phyloP scores from a whole-genome alignment of 2,329 filamentous ascomycete species.

The Scorias spongiosa region DNA sequence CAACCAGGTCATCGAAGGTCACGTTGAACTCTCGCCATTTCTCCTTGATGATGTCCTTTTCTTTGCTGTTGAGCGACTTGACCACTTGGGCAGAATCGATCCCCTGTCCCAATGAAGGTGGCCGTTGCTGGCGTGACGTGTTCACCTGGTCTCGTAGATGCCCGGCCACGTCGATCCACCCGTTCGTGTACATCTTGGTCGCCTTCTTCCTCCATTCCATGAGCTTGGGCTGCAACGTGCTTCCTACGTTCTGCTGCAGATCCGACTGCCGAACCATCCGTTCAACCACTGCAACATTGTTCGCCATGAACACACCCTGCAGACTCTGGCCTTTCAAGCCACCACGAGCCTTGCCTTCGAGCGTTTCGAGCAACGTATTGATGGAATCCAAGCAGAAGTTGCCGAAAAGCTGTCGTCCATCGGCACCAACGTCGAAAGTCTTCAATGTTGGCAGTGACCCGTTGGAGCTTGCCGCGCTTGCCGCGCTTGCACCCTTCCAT shows the following conservation, averaged over 20 bases:
- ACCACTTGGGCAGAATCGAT: conserved; percentile 71
- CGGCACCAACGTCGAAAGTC: conserved; percentile 75
- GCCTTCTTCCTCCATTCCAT: conserved; percentile 87
- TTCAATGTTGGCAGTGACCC: conserved; percentile 55
- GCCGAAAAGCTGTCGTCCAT: conserved; percentile 74
- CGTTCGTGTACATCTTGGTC: conserved; percentile 63
- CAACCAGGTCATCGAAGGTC: conserved; percentile 76
- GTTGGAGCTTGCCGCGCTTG: conserved; percentile 34
- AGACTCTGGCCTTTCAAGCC: conserved; percentile 64
- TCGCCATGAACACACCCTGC: conserved; percentile 80
- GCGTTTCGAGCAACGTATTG: conserved; percentile 57
- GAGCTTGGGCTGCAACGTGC: conserved; percentile 35
- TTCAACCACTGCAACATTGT: conserved; percentile 71
- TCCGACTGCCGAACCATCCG: conserved; percentile 73
- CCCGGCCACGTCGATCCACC: conserved; percentile 76
- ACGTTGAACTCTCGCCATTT: conserved; percentile 89
- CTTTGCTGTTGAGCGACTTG: conserved; percentile 71
- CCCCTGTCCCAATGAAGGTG: conserved; percentile 48
- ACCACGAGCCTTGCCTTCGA: conserved; percentile 59
- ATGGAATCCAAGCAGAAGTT: conserved; percentile 85
- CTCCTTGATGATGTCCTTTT: conserved; percentile 90
- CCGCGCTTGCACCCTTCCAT: conserved; percentile 49
- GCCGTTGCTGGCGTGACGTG: conserved; percentile 60
- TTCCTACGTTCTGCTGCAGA: conserved; percentile 49
- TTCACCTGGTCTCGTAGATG: conserved; percentile 84